Conservation (phyloP, 1,284 basidiomycete genomes). For the Irpex lacteus region DNA sequence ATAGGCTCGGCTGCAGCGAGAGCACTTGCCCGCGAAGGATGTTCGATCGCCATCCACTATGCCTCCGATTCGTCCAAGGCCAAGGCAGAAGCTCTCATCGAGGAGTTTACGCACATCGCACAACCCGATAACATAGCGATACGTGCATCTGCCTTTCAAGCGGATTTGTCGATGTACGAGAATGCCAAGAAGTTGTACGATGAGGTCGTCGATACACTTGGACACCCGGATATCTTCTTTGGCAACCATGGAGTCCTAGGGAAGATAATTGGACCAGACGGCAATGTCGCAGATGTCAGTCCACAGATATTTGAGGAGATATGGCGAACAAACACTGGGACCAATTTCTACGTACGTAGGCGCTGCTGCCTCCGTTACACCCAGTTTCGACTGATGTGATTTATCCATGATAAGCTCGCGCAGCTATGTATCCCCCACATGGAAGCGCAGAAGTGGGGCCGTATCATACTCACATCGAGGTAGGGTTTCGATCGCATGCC, state of each 20-base stretch:
- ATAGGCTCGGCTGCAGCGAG: slow-evolving; percentile 50
- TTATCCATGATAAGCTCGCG: slow-evolving; percentile 34
- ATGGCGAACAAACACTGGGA: slow-evolving; percentile 48
- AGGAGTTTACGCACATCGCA: slow-evolving; percentile 27
- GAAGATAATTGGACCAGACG: slow-evolving; percentile 40
- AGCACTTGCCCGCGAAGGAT: slow-evolving; percentile 43
- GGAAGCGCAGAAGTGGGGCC: slow-evolving; percentile 46
- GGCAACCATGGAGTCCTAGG: slow-evolving; percentile 47
- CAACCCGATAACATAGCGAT: slow-evolving; percentile 25
- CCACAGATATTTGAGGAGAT: slow-evolving; percentile 45
- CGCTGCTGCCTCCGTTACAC: neutral
- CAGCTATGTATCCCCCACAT: slow-evolving; percentile 51
- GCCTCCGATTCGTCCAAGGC: slow-evolving; percentile 34
- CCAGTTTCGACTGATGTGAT: neutral
- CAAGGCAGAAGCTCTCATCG: slow-evolving; percentile 35
- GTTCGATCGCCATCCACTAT: slow-evolving; percentile 52
- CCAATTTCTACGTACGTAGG: slow-evolving; percentile 38
- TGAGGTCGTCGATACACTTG: slow-evolving; percentile 41
- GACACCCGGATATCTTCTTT: slow-evolving; percentile 49
- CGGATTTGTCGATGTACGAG: slow-evolving; percentile 45
- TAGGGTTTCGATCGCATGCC: slow-evolving; percentile 20
- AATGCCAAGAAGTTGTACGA: slow-evolving; percentile 40
- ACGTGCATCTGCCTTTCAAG: slow-evolving; percentile 41
- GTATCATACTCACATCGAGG: slow-evolving; percentile 51
- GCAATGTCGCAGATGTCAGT: slow-evolving; percentile 42